Base-by-base conservation (phyloP, 1,139 yeast species). In the Suhomyces kunorum region DNA sequence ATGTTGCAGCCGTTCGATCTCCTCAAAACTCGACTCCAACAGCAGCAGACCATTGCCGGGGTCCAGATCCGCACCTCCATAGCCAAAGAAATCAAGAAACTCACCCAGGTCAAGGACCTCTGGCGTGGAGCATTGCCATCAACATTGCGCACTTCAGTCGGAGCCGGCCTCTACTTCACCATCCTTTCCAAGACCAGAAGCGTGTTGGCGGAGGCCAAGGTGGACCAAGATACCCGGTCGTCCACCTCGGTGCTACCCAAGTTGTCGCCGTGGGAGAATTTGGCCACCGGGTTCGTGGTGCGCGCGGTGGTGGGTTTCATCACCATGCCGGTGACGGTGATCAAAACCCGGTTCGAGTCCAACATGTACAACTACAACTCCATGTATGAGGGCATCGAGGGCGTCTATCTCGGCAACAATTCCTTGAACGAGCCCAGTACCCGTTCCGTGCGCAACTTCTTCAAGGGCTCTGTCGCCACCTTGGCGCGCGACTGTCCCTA, bases 261-360 rank as follows among this genome's bases (percentile, higher is more conserved):
- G 55, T 68, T 92, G 29, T 71, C 87, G 4, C 82, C 81, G 50
- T 55, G 71, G 34, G 90, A 83, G 45, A 92, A 92, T 57, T 64
- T 90, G 42, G 45, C 78, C 4, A 74, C 90, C 1, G 98, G 98
- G 3, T 87, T 87, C 33, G 55, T 82, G 2, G 84, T 94, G 1
- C 71, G 98, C 42, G 90, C 92, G 0, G 48, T 78, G 2, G 96
- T 89, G 5, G 98, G 98, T 1, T 75, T 84, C 48, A 48, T 87
- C 15, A 88, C 96, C n/a, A 92, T 92, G 98, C 98, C 98, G 0
- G 78, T 92, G n/a, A 92, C 98, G 0, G 81, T 92, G n/a, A 66
- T 92, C 34, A 92, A 92, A 57, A 94, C 95, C 8, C 73, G 98
- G 32, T 89, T 78, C 54, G 98, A 92, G 62, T 82, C 89, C 6